Evolutionary conservation across 164 flowering plant genomes (phyloP).

Genomic region (Vitis rupestris): DNA sequence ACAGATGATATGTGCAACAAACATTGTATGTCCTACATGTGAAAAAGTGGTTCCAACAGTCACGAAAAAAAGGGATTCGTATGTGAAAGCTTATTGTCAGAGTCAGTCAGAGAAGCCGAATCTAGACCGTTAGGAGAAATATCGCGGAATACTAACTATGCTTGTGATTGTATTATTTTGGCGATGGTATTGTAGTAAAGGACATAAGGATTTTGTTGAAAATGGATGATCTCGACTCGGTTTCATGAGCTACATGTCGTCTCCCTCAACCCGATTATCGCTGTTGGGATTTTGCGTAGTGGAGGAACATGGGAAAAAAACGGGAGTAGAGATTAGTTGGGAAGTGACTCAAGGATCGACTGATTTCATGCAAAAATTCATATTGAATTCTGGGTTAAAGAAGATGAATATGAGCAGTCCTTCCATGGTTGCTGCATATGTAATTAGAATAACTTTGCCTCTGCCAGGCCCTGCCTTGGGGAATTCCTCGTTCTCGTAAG

Average conservation of each 20-base stretch:
- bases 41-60: background rate
- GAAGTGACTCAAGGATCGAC: conserved; percentile 65
- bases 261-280: conserved; percentile 42
- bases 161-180: conserved; percentile 22
- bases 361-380: conserved; percentile 80
- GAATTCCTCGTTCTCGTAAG: conserved; percentile 75
- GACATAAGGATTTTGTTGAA: conserved; percentile 15
- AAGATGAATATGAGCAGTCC: conserved; percentile 6
- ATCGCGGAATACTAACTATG: conserved; percentile 6
- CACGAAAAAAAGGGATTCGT: background rate
- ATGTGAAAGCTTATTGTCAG: conserved; percentile 17
- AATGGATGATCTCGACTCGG: conserved; percentile 87
- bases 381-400: conserved; percentile 47
- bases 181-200: conserved; percentile 19
- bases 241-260: conserved; percentile 39
- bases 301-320: conserved; percentile 38
- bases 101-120: conserved; percentile 41
- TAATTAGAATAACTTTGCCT: conserved; percentile 61
- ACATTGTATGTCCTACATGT: background rate
- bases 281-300: conserved; percentile 46
- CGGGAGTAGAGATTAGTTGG: conserved; percentile 61
- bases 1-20: conserved; percentile 32
- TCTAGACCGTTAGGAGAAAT: conserved; percentile 6
- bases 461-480: conserved; percentile 81
- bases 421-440: conserved; percentile 27